Evolutionary conservation across 208 protist species (phyloP).

Genomic region (Trypanosoma congolense): DNA sequence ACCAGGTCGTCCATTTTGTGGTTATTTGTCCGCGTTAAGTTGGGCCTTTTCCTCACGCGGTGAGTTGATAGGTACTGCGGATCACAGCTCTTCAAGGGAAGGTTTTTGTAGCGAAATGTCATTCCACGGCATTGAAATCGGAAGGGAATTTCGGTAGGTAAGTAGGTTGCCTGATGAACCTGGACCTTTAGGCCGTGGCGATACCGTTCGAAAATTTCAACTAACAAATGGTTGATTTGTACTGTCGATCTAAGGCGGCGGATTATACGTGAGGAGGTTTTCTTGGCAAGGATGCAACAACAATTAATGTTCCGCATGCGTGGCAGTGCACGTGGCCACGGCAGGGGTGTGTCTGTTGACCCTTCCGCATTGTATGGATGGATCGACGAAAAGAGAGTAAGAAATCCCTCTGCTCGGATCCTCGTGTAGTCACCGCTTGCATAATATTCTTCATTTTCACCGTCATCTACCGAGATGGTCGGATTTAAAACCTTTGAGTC

Average conservation of each 20-base stretch:
- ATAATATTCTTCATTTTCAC: slow-evolving; percentile 16
- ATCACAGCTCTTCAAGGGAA: not conserved
- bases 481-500: slow-evolving; percentile 26
- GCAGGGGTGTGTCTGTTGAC: slow-evolving; percentile 12
- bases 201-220: slow-evolving; percentile 15
- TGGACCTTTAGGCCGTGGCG: slow-evolving; percentile 13
- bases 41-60: too few species aligned
- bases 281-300: slow-evolving; percentile 12
- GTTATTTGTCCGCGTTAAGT: too few species aligned
- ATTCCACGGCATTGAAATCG: slow-evolving; percentile 31
- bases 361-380: slow-evolving; percentile 21
- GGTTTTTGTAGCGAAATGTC: slow-evolving; percentile 1
- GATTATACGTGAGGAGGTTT: slow-evolving; percentile 4
- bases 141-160: slow-evolving; percentile 34
- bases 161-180: slow-evolving; percentile 3
- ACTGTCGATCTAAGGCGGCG: not conserved
- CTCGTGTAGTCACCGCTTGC: slow-evolving; percentile 5
- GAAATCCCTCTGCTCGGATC: slow-evolving; percentile 16
- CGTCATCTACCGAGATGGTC: not conserved
- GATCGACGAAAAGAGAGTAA: slow-evolving; percentile 25
- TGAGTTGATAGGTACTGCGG: slow-evolving; percentile 1
- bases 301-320: too few species aligned
- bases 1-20: not conserved
- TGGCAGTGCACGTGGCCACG: slow-evolving; percentile 14
- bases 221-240: not conserved